A percentile compares a stretch with the other conserved stretches of the same genome.
These are phyloP conservation scores for Mortierella hygrophila DNA, from an alignment of 192 early-diverging fungal species.

Conservation along the genomic window DNA sequence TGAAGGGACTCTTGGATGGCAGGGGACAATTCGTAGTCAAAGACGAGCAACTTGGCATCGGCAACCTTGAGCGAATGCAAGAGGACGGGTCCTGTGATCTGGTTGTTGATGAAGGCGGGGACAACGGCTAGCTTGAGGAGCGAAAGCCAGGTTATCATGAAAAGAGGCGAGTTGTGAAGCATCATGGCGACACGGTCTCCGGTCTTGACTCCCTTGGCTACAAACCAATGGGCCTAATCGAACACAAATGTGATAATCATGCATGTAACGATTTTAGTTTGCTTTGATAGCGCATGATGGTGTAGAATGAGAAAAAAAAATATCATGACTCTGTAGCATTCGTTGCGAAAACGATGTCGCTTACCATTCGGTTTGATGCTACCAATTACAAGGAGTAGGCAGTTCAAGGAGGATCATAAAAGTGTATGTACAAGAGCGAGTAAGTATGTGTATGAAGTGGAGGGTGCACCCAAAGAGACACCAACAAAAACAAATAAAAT, in stretches of 20 bases:
- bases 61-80: conserved; percentile 59
- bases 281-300: background rate
- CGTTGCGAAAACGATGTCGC: background rate
- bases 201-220: conserved; percentile 22
- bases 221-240: conserved; percentile 48
- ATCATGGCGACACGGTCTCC: conserved; percentile 65
- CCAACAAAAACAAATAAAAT: background rate
- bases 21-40: conserved; percentile 53
- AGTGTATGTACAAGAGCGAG: background rate
- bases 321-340: background rate
- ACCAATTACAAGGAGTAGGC: background rate
- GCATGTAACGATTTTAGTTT: background rate
- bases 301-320: background rate
- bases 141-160: conserved; percentile 66
- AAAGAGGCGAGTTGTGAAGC: conserved; percentile 71
- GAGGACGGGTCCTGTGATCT: conserved; percentile 57
- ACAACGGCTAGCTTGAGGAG: conserved; percentile 69
- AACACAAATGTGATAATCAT: background rate
- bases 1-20: conserved; percentile 43
- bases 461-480: background rate
- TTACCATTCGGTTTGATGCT: conserved; percentile 50
- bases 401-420: background rate
- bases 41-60: conserved; percentile 56
- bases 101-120: conserved; percentile 72
- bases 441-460: background rate